phyloP scores from a whole-genome alignment of 768 basidiomycete genomes.

The Tricholoma saponaceum region DNA sequence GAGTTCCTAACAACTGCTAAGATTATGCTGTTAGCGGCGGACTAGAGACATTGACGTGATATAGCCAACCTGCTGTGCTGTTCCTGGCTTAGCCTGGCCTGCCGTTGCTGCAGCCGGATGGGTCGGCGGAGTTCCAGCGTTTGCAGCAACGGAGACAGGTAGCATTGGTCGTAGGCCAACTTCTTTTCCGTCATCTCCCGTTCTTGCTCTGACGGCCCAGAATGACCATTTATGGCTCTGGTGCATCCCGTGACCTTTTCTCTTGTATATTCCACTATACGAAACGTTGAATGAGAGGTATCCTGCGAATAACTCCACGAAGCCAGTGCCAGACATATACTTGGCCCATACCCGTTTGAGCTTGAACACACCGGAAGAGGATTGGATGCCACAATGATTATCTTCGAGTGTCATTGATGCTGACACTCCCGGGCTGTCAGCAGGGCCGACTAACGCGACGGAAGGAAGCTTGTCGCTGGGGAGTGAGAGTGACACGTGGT shows the following conservation, averaged over 20 bases:
- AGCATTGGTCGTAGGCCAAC: conserved; percentile 20
- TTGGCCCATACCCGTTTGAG: conserved; percentile 30
- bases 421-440: conserved; percentile 22
- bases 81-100: background rate
- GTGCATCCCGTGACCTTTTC: conserved; percentile 32
- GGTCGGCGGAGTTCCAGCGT: background rate
- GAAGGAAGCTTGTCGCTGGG: conserved; percentile 21
- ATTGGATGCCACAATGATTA: conserved; percentile 27
- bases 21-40: background rate
- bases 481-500: conserved; percentile 22
- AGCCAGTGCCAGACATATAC: conserved; percentile 3
- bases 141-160: background rate
- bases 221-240: conserved; percentile 25
- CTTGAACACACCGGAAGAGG: conserved; percentile 29
- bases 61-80: background rate
- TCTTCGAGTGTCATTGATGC: conserved; percentile 19
- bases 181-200: conserved; percentile 26
- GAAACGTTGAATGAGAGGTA: conserved; percentile 30
- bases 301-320: conserved; percentile 35
- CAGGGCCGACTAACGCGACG: conserved; percentile 18
- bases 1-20: background rate
- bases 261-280: conserved; percentile 29
- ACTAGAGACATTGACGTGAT: background rate
- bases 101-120: background rate
- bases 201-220: conserved; percentile 35